Percentiles rank a stretch among this genome's conserved stretches.
Conservation (phyloP, 139 green algal genomes). For the Yamagishiella unicocca region DNA sequence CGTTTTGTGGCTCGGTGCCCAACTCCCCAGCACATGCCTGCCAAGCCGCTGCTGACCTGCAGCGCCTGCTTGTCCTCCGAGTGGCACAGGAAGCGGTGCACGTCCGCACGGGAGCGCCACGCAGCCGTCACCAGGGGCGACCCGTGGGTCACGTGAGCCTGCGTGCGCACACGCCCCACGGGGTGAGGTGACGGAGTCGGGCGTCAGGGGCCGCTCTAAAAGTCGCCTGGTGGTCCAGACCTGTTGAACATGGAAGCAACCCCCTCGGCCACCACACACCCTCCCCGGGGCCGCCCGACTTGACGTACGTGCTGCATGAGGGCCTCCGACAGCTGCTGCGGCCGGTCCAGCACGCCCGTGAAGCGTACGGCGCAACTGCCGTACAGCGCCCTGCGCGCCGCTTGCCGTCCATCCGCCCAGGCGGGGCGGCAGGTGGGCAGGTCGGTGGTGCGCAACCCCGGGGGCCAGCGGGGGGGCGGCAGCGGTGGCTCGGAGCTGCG, state of each 20-base stretch:
- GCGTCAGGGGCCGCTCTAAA: too few species aligned
- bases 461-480: conserved; percentile 33
- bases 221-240: too few species aligned
- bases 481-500: background rate
- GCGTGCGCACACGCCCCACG: too few species aligned
- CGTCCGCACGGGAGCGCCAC: conserved; percentile 15
- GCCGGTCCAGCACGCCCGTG: background rate
- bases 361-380: background rate
- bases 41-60: background rate
- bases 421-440: background rate
- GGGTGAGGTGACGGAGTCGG: too few species aligned
- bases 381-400: background rate
- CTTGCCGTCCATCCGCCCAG: background rate
- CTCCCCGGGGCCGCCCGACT: background rate
- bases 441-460: background rate
- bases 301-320: background rate
- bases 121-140: conserved; percentile 5
- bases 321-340: background rate
- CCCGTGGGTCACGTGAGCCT: background rate
- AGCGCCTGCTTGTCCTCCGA: conserved; percentile 3
- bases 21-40: background rate
- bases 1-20: background rate
- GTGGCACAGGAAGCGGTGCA: conserved; percentile 45
- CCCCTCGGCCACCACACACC: too few species aligned
- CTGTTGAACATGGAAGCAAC: too few species aligned